A percentile compares a stretch with the other conserved stretches of the same genome.
These are phyloP conservation scores for Cylindrotheca fusiformis DNA, from an alignment of 108 stramenopile genomes.

Conservation along the genomic window DNA sequence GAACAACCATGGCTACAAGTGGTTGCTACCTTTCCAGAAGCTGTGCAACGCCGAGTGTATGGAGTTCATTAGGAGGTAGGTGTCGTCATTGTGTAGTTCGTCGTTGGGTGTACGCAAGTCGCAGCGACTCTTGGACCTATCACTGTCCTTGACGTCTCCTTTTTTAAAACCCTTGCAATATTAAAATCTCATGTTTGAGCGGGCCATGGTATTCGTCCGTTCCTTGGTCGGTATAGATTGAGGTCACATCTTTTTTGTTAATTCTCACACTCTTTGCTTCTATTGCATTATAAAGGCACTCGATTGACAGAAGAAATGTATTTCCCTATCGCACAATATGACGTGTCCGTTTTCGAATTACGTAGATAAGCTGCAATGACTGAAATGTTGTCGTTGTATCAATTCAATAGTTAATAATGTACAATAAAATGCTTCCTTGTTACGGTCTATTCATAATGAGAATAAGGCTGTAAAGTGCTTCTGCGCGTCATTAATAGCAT, in stretches of 20 bases:
- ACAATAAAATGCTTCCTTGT: too few relatives aligned
- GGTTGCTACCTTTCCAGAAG: slow-evolving; percentile 73
- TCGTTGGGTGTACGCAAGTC: slow-evolving; percentile 8
- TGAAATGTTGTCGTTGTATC: too few relatives aligned
- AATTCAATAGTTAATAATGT: too few relatives aligned
- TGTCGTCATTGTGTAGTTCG: neutral
- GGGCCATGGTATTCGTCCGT: neutral
- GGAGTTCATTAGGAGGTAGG: slow-evolving; percentile 38
- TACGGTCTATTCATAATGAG: too few relatives aligned
- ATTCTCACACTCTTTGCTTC: too few relatives aligned
- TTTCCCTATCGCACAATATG: too few relatives aligned
- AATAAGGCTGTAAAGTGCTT: neutral
- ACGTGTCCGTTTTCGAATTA: too few relatives aligned
- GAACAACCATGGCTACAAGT: slow-evolving; percentile 84
- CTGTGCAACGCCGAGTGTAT: slow-evolving; percentile 71
- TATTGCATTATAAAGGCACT: too few relatives aligned
- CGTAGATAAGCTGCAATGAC: too few relatives aligned
- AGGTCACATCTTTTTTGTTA: neutral
- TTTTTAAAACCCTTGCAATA: slow-evolving; percentile 38
- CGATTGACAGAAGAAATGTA: too few relatives aligned
- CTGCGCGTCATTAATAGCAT: neutral
- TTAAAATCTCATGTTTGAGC: slow-evolving; percentile 5
- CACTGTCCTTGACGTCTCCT: slow-evolving; percentile 34
- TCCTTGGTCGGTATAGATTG: neutral
- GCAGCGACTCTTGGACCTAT: slow-evolving; percentile 42